Evolutionary conservation across 2,329 filamentous ascomycete species (phyloP).

Genomic region (Trichophyton schoenleinii): DNA sequence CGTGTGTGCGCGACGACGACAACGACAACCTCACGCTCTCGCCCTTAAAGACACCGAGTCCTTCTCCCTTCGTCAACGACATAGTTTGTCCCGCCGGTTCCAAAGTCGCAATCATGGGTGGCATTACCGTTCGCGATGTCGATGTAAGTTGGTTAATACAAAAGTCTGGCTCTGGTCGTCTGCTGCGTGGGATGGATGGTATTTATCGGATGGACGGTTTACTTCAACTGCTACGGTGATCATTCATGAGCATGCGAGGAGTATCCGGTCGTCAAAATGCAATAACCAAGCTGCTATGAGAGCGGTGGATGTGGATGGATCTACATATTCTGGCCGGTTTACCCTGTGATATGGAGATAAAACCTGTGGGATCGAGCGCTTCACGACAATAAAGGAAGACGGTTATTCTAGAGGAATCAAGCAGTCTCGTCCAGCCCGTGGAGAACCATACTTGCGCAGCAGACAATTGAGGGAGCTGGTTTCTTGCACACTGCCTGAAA

Average conservation of each 20-base stretch:
- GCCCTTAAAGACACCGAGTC: slow-evolving; percentile 22
- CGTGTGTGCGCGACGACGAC: slow-evolving; percentile 13
- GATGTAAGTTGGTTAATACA: slow-evolving; percentile 35
- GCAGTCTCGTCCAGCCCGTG: background rate
- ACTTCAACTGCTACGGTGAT: background rate
- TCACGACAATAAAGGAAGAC: background rate
- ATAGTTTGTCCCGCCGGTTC: slow-evolving; percentile 15
- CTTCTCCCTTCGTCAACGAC: slow-evolving; percentile 19
- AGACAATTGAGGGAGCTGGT: background rate
- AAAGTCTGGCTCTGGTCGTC: background rate
- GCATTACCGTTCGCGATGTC: slow-evolving; percentile 56
- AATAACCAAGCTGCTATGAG: background rate
- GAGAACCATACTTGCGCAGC: background rate
- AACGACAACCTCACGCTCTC: slow-evolving; percentile 13
- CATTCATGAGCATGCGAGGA: background rate
- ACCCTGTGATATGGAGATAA: background rate
- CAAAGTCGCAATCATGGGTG: slow-evolving; percentile 49
- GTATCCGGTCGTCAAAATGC: background rate
- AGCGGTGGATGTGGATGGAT: background rate
- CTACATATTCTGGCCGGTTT: background rate
- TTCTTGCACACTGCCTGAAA: background rate
- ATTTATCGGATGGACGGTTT: background rate
- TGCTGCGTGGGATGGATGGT: background rate
- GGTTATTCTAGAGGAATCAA: background rate
- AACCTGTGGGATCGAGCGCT: background rate